Evolutionary conservation across 78 protist genomes (phyloP).

Genomic region (slime mould (Dictyostelium discoideum)): dicty_2.7 NC_007091.3:683001-683500

Average conservation of each 20-base stretch:
- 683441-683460: constrained; percentile 25
- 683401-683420: constrained; percentile 14
- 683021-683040: constrained; percentile 80
- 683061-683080: neutral
- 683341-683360: neutral
- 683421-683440: constrained; percentile 17
- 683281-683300: no score
- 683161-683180: no score
- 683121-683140: neutral
- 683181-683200: no score
- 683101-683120: neutral
- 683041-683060: neutral
- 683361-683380: neutral
- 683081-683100: neutral
- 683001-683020: constrained; percentile 97
- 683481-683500: constrained; percentile 65
- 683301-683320: no score
- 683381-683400: neutral
- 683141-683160: neutral
- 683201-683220: no score
- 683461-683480: constrained; percentile 58
- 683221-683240: no score
- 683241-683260: no score
- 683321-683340: neutral
- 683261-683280: no score